phyloP scores from a whole-genome alignment of 1,284 basidiomycete genomes.

The Marasmius oreades region DNA sequence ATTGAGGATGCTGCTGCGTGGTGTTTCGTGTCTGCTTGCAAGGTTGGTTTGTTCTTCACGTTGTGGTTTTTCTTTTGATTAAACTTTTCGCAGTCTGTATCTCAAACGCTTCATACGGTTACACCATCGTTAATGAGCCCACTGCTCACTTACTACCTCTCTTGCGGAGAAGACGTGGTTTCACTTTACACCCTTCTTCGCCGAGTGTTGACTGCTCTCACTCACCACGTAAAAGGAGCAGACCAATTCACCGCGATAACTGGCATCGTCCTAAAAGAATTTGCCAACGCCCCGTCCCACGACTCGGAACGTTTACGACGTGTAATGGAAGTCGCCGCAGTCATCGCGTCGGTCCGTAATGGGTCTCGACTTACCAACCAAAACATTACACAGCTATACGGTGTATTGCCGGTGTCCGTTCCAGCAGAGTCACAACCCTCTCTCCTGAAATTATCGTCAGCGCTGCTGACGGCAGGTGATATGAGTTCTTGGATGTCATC shows the following conservation, averaged over 20 bases:
- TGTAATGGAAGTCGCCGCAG: conserved; percentile 17
- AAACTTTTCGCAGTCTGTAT: conserved; percentile 52
- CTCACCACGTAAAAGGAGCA: conserved; percentile 73
- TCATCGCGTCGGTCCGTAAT: conserved; percentile 10
- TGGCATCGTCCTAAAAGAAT: conserved; percentile 45
- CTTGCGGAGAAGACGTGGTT: conserved; percentile 33
- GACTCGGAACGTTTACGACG: conserved; percentile 18
- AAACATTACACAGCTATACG: conserved; percentile 46
- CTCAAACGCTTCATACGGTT: conserved; percentile 77
- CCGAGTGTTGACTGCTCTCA: conserved; percentile 72
- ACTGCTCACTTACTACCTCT: conserved; percentile 53
- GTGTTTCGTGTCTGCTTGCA: conserved; percentile 68
- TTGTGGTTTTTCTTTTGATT: no score
- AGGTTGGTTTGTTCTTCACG: conserved; percentile 42
- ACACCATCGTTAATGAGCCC: conserved; percentile 59
- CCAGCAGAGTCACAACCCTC: conserved; percentile 34
- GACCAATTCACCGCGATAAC: conserved; percentile 61
- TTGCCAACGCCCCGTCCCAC: conserved; percentile 18
- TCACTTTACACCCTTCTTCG: conserved; percentile 54
- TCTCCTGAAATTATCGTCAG: conserved; percentile 46
- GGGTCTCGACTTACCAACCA: conserved; percentile 33
- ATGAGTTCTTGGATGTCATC: conserved; percentile 60
- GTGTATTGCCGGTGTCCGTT: conserved; percentile 34
- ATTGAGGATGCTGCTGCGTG: conserved; percentile 63
- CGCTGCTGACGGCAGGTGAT: conserved; percentile 57